Base-by-base conservation (phyloP, 2,329 filamentous ascomycete species). In the Diaporthe sp. region DNA sequence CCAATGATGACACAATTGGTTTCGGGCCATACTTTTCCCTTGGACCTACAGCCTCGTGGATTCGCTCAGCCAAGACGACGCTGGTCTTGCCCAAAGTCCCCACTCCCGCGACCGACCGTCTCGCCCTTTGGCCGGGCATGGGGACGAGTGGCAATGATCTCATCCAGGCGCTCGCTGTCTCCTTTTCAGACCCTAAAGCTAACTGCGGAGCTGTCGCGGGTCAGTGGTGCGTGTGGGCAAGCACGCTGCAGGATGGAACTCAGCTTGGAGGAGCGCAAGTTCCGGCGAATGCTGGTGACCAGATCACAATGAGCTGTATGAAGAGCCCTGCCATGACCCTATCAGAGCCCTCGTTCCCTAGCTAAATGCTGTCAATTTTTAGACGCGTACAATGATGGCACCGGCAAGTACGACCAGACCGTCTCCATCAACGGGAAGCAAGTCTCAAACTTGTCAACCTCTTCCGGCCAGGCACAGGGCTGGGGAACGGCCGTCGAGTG, bases 41-140 rank as follows among this genome's bases (percentile, higher is more conserved):
- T 4, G 72, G 72, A 3, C 72, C 72, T 31, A 62, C 62, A 12
- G 72, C 72, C 15, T 67, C 72, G 7, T 73, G 61, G 42, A 73
- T 73, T 46, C 72, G 72, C 13, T 51, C 58, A 13, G 58, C 72
- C 34, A 73, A 65, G 17, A 67, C 72, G 7, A 73, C 72, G 10
- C 60, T 73, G 42, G 72, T 73, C 8, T 53, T 73, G 19, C 72
- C 72, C 28, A 49, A 44, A 7, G 60, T 65, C 42, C 71, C 49
- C 13, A 65, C 22, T 9, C 31, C 51, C 25, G 37, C 37, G 22
- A 55, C 46, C 4, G 58, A 55, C 9, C 49, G 49, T 28, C 31
- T 68, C 5, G 61, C 72, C 17, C 44, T 73, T 22, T 73, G 72
- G 72, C 58, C 61, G 8, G 72, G 72, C 15, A 73, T 73, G 72